Evolutionary conservation across 768 basidiomycete species (phyloP).

Genomic region (Tulasnella sp.): DNA sequence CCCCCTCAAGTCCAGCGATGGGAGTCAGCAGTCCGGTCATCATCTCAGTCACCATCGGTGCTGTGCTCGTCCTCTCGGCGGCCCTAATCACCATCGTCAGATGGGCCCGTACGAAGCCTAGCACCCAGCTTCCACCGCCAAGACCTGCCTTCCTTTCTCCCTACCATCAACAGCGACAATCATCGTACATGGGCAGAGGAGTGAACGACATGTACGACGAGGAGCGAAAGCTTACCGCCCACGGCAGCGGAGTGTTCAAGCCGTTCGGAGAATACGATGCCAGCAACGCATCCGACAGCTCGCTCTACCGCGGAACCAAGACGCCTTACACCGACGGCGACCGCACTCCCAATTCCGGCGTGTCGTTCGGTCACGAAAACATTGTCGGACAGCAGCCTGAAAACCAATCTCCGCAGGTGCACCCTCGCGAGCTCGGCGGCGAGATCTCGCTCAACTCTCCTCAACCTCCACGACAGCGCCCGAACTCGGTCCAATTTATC

Average conservation of each 20-base stretch:
- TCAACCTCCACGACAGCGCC: background rate
- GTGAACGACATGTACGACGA: background rate
- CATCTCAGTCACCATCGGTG: slow-evolving; percentile 6
- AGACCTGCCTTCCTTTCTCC: slow-evolving; percentile 12
- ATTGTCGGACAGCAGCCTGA: background rate
- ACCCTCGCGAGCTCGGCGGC: background rate
- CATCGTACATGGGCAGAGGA: background rate
- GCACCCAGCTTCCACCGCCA: slow-evolving; percentile 17
- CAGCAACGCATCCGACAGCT: background rate
- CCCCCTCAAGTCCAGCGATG: background rate
- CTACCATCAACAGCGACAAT: background rate
- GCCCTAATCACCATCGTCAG: background rate
- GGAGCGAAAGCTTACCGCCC: slow-evolving; percentile 6
- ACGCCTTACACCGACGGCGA: slow-evolving; percentile 1
- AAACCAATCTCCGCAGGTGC: background rate
- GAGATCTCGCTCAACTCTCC: background rate
- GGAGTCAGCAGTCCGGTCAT: slow-evolving; percentile 17
- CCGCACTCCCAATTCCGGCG: background rate
- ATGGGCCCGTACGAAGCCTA: slow-evolving; percentile 7
- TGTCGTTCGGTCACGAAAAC: background rate
- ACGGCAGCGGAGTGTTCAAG: background rate
- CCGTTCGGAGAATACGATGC: background rate
- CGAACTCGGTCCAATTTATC: background rate
- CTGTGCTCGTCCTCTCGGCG: background rate
- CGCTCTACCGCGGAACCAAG: background rate